Evolutionary conservation across 495 filamentous ascomycete genomes (phyloP).

Genomic region (Aspergillus cavernicola): DNA sequence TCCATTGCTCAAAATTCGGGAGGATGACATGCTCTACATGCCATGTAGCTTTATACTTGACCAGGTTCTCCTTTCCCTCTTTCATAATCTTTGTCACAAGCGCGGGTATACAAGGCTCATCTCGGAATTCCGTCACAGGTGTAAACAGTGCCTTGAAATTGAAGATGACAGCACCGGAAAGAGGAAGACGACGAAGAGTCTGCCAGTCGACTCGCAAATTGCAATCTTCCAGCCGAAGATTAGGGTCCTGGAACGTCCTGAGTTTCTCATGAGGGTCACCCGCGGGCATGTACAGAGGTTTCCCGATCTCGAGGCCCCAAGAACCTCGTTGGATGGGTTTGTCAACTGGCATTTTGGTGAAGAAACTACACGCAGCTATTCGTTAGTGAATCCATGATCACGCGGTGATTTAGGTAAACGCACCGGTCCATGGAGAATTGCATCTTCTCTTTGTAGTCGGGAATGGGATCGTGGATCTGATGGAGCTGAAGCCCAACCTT

Average conservation of each 20-base stretch:
- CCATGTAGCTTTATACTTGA: slow-evolving; percentile 85
- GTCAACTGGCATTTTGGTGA: slow-evolving; percentile 70
- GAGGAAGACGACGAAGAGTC: slow-evolving; percentile 75
- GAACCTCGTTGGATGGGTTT: slow-evolving; percentile 80
- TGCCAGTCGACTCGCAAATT: slow-evolving; percentile 90
- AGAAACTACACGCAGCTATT: slow-evolving; percentile 53
- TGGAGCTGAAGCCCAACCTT: slow-evolving; percentile 73
- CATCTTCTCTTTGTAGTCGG: slow-evolving; percentile 91
- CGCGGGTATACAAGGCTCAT: slow-evolving; percentile 71
- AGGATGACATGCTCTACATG: slow-evolving; percentile 73
- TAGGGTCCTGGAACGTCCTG: slow-evolving; percentile 52
- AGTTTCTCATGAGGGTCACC: slow-evolving; percentile 64
- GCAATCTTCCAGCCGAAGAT: slow-evolving; percentile 56
- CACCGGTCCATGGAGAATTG: slow-evolving; percentile 82
- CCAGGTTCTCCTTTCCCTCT: slow-evolving; percentile 69
- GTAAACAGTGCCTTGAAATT: slow-evolving; percentile 94
- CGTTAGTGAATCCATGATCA: background rate
- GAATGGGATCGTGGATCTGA: slow-evolving; percentile 74
- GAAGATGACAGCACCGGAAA: slow-evolving; percentile 74
- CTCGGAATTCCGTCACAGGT: slow-evolving; percentile 63
- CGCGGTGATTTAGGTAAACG: background rate
- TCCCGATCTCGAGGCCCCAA: slow-evolving; percentile 80
- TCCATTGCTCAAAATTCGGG: slow-evolving; percentile 65
- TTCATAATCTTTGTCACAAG: slow-evolving; percentile 64
- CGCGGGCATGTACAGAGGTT: slow-evolving; percentile 74